Evolutionary conservation across 768 basidiomycete genomes (phyloP).

Genomic region (Lentinula edodes): DNA sequence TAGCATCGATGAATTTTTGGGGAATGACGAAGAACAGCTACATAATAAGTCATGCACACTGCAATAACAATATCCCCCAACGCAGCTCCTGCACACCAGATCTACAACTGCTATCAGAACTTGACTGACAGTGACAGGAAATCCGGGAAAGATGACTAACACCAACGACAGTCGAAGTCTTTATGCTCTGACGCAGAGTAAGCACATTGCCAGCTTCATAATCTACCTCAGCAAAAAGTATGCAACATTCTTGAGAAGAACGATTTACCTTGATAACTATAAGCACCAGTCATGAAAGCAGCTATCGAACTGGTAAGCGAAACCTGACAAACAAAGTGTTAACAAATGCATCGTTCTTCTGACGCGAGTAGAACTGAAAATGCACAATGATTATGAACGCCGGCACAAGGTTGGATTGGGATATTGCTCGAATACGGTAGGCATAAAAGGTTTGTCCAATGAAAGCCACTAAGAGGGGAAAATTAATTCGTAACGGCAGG

Average conservation of each 20-base stretch:
- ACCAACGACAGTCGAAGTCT: not conserved
- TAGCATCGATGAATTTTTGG: no score
- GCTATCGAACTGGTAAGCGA: not conserved
- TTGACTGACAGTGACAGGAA: not conserved
- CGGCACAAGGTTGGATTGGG: not conserved
- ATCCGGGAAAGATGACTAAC: not conserved
- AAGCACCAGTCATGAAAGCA: not conserved
- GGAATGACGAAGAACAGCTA: not conserved
- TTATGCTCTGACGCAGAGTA: not conserved
- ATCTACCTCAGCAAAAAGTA: not conserved
- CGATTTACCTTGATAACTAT: not conserved
- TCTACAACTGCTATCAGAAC: not conserved
- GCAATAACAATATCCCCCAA: not conserved
- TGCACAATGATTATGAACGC: not conserved
- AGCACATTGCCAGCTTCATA: not conserved
- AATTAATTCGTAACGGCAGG: not conserved
- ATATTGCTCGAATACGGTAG: not conserved
- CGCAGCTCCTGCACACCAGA: not conserved
- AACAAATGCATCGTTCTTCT: not conserved
- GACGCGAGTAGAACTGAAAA: not conserved
- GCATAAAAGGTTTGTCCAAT: not conserved
- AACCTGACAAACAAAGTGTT: not conserved
- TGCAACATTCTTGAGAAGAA: no score
- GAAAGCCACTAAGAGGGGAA: not conserved
- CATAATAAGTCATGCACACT: constrained; percentile 1